A percentile compares a stretch with the other conserved stretches of the same genome.
These are phyloP conservation scores for Mucor irregularis DNA, from an alignment of 371 early-diverging fungal genomes.

Conservation along the genomic window DNA sequence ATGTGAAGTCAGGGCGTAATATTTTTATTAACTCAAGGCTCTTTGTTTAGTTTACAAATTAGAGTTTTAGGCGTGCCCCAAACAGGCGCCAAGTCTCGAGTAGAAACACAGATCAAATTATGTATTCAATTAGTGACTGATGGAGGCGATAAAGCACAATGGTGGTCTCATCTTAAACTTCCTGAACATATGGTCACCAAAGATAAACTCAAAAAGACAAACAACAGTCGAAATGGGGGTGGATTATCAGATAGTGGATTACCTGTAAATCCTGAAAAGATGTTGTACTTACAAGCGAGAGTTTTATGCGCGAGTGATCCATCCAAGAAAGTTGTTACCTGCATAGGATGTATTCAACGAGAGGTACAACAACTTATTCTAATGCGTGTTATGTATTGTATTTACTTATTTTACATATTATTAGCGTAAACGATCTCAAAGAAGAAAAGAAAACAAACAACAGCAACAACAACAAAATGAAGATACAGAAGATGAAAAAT, in stretches of 20 bases:
- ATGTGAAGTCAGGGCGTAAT: not conserved
- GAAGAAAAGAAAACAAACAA: conserved; percentile 48
- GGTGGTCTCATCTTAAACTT: conserved; percentile 83
- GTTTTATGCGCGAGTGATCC: conserved; percentile 87
- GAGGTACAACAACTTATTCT: conserved; percentile 49
- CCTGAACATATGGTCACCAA: conserved; percentile 85
- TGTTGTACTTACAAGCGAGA: conserved; percentile 70
- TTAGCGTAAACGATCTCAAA: conserved; percentile 53
- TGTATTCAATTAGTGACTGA: conserved; percentile 84
- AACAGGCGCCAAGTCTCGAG: conserved; percentile 86
- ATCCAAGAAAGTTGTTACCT: conserved; percentile 76
- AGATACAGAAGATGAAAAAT: conserved; percentile 29
- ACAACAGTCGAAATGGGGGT: not conserved
- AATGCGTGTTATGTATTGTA: too few species aligned
- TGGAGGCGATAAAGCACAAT: conserved; percentile 74
- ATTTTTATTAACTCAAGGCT: not conserved
- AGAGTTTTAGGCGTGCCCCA: conserved; percentile 76
- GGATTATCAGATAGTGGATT: not conserved
- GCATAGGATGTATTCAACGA: conserved; percentile 86
- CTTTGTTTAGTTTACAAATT: conserved; percentile 45
- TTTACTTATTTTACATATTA: not conserved
- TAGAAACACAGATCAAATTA: conserved; percentile 93
- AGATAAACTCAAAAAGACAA: conserved; percentile 57
- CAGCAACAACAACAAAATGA: conserved; percentile 9
- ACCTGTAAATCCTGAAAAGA: conserved; percentile 33